Evolutionary conservation across 176 grass and related monocot genomes (phyloP).

Genomic region (bread wheat (Triticum aestivum)): IWGSC_CS_RefSeq_v2.1 NC_057808.1:263295945-263296444

Average conservation of each 20-base stretch:
- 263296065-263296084: not conserved
- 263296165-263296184: constrained; percentile 95
- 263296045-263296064: not conserved
- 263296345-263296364: constrained; percentile 59
- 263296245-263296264: constrained; percentile 90
- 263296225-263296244: constrained; percentile 88
- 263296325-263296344: constrained; percentile 75
- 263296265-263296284: constrained; percentile 74
- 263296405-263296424: constrained; percentile 73
- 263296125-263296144: constrained; percentile 78
- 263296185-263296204: constrained; percentile 73
- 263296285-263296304: constrained; percentile 86
- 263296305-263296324: constrained; percentile 93
- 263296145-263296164: constrained; percentile 80
- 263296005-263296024: constrained; percentile 77
- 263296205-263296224: constrained; percentile 92
- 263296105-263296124: constrained; percentile 89
- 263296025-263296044: not conserved
- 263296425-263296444: constrained; percentile 89
- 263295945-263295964: constrained; percentile 97
- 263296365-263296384: constrained; percentile 97
- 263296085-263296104: constrained; percentile 7
- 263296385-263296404: constrained; percentile 69
- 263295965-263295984: constrained; percentile 85
- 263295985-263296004: constrained; percentile 82